A percentile compares a stretch with the other conserved stretches of the same genome.
Evolutionary conservation across 2,329 filamentous ascomycete genomes (phyloP).

Genomic region (Nannizziopsis arthrosporioides): DNA sequence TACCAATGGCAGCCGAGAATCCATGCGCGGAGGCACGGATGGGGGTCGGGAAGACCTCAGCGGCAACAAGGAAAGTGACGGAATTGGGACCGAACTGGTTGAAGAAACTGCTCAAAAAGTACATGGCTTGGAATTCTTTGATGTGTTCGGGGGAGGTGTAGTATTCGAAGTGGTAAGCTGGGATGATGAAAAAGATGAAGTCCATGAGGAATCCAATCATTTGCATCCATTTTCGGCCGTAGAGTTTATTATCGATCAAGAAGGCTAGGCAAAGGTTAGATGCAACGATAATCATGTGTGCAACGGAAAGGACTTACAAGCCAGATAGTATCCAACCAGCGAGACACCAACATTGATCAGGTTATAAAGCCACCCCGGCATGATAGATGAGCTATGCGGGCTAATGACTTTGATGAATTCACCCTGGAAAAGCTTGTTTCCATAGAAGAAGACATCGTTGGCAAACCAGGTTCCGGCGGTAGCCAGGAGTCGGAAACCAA

Average conservation of each 20-base stretch:
- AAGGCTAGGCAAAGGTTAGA: constrained; percentile 37
- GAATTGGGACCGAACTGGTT: constrained; percentile 97
- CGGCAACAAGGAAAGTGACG: constrained; percentile 90
- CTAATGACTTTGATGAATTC: constrained; percentile 80
- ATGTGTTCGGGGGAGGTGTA: constrained; percentile 62
- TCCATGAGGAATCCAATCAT: constrained; percentile 85
- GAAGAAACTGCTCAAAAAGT: constrained; percentile 96
- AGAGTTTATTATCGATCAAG: constrained; percentile 90
- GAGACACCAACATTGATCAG: constrained; percentile 81
- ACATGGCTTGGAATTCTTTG: constrained; percentile 92
- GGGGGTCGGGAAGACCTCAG: constrained; percentile 90
- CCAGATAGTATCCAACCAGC: constrained; percentile 77
- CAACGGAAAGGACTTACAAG: constrained; percentile 35
- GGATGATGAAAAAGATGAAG: constrained; percentile 87
- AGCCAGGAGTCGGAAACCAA: constrained; percentile 73
- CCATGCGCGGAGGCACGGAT: constrained; percentile 90
- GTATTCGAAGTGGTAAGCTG: constrained; percentile 77
- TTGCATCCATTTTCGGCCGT: constrained; percentile 93
- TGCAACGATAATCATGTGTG: background rate
- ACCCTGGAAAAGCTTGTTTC: constrained; percentile 93
- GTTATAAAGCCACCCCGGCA: constrained; percentile 86
- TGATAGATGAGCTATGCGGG: constrained; percentile 56
- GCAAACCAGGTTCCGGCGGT: constrained; percentile 86
- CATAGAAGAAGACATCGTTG: constrained; percentile 98
- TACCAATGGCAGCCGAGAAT: constrained; percentile 83